Base-by-base conservation (phyloP, 164 flowering plant species). In the Tetracentron sinense region DNA sequence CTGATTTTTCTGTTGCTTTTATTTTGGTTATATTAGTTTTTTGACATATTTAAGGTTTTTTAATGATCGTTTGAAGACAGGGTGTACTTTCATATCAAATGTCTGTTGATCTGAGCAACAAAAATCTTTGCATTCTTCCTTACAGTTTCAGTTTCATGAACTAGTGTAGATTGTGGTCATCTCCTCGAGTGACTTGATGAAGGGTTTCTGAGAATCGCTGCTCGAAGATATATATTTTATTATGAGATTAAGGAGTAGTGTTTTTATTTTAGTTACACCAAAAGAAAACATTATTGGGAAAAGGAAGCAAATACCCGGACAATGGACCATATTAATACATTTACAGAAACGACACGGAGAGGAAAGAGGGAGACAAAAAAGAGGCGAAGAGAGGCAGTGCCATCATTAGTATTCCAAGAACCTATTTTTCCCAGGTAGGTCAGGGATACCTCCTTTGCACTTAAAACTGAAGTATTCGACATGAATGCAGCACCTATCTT, bases 161-260 rank as follows among this genome's bases (percentile, higher is more conserved):
- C 76, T 74, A 89, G 27, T 75, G 88, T 58, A 78, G 86, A 50
- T 72, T 78, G 59, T 83, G 92, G 87, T 78, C 85, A 58, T 77
- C 79, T 7, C 60, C 58, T 20, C 72, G 58, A 66, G 20, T 76
- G 96, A 87, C 85, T 68, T 87, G 88, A 85, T 23, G 17, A 11
- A 6, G 23, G 30, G 21, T 21, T 49, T 21, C 12, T 21, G n/a
- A 11, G 3, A 27, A 53, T 53, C 14, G 3, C 27, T 53, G 56
- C 6, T 53, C 14, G 56, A 53, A 53, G 31, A 26, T 53, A 27
- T 3, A 14, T 53, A 53, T 53, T 20, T 49, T 49, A 25, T 20
- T 26, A 16, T 2, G 22, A 15, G 29, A 11, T 25, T 10, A 7
- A 26, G 4, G 29, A 26, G 2, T 52, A 15, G 22, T 52, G 20